These are phyloP conservation scores for Trichoderma arundinaceum DNA, from an alignment of 2,329 filamentous ascomycete genomes.

Conservation along the genomic window DNA sequence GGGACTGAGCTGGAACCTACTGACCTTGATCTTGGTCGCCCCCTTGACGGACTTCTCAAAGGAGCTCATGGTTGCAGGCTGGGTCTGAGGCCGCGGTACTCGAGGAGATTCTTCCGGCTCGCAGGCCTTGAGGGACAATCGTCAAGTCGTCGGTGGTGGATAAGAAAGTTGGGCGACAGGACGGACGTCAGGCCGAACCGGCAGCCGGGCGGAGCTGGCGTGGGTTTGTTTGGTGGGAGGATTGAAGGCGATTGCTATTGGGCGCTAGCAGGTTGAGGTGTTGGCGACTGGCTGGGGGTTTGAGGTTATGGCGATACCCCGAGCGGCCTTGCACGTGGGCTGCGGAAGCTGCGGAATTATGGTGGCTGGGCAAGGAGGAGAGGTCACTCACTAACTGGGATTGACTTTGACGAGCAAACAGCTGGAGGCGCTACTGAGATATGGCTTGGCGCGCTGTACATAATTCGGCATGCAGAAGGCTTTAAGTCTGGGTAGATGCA, in stretches of 20 bases:
- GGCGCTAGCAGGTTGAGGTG: conserved; percentile 7
- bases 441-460: conserved; percentile 4
- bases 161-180: conserved; percentile 32
- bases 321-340: conserved; percentile 12
- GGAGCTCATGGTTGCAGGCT: conserved; percentile 69
- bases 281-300: not conserved
- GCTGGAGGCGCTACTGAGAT: not conserved
- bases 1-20: conserved; percentile 4
- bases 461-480: not conserved
- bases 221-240: conserved; percentile 28
- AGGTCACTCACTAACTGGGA: conserved; percentile 31
- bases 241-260: conserved; percentile 20
- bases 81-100: conserved; percentile 24
- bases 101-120: conserved; percentile 24
- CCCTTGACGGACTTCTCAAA: conserved; percentile 99
- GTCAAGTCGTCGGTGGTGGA: conserved; percentile 23
- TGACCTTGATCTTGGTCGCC: conserved; percentile 94
- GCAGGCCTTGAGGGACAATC: conserved; percentile 17
- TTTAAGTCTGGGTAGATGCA: no score
- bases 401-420: conserved; percentile 3
- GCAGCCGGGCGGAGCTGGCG: conserved; percentile 31
- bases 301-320: conserved; percentile 30
- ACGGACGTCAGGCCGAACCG: conserved; percentile 31
- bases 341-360: conserved; percentile 24
- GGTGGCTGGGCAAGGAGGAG: conserved; percentile 26